Conservation (phyloP, 2,329 filamentous ascomycete genomes). For the Monilinia vaccinii-corymbosi region DNA sequence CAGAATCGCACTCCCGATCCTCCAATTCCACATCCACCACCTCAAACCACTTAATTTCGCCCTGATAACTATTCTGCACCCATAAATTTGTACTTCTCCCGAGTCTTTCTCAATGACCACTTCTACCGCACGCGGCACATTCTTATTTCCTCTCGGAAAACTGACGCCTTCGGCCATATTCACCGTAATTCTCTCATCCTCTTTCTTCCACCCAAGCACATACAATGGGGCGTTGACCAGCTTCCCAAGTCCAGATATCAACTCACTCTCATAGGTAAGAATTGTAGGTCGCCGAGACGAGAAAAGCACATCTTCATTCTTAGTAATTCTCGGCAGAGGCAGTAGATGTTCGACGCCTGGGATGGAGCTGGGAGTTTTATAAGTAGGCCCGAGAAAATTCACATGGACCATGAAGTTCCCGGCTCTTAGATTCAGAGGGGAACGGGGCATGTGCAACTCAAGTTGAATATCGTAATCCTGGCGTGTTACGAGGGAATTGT, state of each 20-base stretch:
- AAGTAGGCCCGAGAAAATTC: slow-evolving; percentile 49
- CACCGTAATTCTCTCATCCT: slow-evolving; percentile 55
- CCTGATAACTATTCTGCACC: slow-evolving; percentile 55
- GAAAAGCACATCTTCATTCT: slow-evolving; percentile 38
- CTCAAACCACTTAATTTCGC: slow-evolving; percentile 69
- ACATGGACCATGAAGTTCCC: slow-evolving; percentile 96
- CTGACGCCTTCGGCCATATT: slow-evolving; percentile 64
- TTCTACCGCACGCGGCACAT: slow-evolving; percentile 42
- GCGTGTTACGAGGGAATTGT: slow-evolving; percentile 48
- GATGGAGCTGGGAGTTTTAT: slow-evolving; percentile 28
- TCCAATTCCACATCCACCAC: slow-evolving; percentile 82
- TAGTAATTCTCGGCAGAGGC: slow-evolving; percentile 1
- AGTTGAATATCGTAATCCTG: slow-evolving; percentile 83
- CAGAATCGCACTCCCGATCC: slow-evolving; percentile 56
- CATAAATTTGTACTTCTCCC: slow-evolving; percentile 68
- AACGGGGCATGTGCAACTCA: slow-evolving; percentile 67
- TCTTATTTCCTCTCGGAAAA: slow-evolving; percentile 40
- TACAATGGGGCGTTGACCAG: slow-evolving; percentile 60
- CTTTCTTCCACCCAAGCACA: slow-evolving; percentile 53
- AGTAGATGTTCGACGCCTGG: slow-evolving; percentile 17
- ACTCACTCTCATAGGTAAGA: slow-evolving; percentile 64
- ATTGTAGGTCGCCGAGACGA: slow-evolving; percentile 66
- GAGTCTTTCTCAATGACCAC: slow-evolving; percentile 33
- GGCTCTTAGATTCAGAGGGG: slow-evolving; percentile 60
- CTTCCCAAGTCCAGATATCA: slow-evolving; percentile 54